phyloP scores from a whole-genome alignment of 208 protist genomes.

The Ichthyophonus hoferi region DNA sequence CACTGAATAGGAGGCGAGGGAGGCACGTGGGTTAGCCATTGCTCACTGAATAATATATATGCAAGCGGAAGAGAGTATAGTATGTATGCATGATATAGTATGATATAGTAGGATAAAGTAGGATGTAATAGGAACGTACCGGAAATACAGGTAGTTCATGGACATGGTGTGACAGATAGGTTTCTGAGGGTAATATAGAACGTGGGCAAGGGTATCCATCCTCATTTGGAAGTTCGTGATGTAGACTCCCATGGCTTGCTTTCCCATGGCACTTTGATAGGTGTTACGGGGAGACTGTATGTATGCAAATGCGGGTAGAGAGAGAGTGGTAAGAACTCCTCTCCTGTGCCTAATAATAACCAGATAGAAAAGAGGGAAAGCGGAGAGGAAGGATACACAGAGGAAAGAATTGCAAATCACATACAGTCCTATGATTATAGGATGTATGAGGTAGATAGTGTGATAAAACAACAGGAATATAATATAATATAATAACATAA shows the following conservation, averaged over 20 bases:
- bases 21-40: no score
- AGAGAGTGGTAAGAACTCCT: neutral
- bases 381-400: neutral
- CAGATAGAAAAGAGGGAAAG: neutral
- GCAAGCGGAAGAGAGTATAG: no score
- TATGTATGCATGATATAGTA: no score
- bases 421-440: neutral
- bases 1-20: no score
- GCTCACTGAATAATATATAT: no score
- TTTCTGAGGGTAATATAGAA: slow-evolving; percentile 95
- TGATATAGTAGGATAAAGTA: no score
- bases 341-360: no score
- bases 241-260: slow-evolving; percentile 63
- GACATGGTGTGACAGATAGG: slow-evolving; percentile 68
- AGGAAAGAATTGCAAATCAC: neutral
- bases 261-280: slow-evolving; percentile 98
- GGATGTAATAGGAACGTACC: no score
- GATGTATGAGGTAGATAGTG: no score
- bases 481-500: no score
- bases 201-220: slow-evolving; percentile 95
- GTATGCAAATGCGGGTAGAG: no score
- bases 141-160: slow-evolving; percentile 14
- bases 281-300: slow-evolving; percentile 97
- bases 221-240: slow-evolving; percentile 76
- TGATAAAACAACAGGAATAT: no score